Evolutionary conservation across 73 alveolate species (phyloP), one percentile per base, ranked within the genome.

Genomic region (Stentor coeruleus): DNA sequence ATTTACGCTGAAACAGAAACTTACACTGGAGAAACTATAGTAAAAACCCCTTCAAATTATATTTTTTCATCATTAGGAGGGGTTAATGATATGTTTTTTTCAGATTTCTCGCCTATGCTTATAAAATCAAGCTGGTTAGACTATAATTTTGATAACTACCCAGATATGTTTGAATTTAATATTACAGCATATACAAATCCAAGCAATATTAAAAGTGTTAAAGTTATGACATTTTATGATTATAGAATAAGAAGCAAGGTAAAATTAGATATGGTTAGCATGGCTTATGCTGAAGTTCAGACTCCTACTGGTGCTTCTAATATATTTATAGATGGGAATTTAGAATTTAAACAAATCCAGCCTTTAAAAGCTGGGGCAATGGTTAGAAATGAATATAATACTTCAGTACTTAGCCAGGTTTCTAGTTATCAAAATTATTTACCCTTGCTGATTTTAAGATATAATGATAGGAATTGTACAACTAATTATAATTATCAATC

Each of bases 221-320:
- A 66, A 66, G 20, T 66, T 36, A 33, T 66, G 49, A 36, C 81
- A 15, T 66, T 66, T 66, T 66, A 33, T 66, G 81, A 66, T 30
- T 66, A 66, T 30, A 26, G 81, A 1, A 20, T 66, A 1, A 66
- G 81, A 36, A 57, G 30, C 20, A 33, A 30, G 59, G 81, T 2
- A 66, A 28, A 57, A 1, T 15, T 66, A 57, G 81, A 66, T 30
- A 66, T 66, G 81, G 20, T 33, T n/a, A 66, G 59, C 59, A 66
- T 66, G 81, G 81, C 26, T 26, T 66, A 33, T 66, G 81, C 49
- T 14, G 81, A 66, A 1, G 30, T 66, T 66, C 30, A 36, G 2
- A 66, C 81, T 66, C 81, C 81, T 28, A 66, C 0, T 33, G 81
- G 81, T 1, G 81, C 81, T 1, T 66, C 81, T 66, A 33, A 20